phyloP scores from a whole-genome alignment of 2,329 filamentous ascomycete species.

The Colletotrichum tofieldiae region DNA sequence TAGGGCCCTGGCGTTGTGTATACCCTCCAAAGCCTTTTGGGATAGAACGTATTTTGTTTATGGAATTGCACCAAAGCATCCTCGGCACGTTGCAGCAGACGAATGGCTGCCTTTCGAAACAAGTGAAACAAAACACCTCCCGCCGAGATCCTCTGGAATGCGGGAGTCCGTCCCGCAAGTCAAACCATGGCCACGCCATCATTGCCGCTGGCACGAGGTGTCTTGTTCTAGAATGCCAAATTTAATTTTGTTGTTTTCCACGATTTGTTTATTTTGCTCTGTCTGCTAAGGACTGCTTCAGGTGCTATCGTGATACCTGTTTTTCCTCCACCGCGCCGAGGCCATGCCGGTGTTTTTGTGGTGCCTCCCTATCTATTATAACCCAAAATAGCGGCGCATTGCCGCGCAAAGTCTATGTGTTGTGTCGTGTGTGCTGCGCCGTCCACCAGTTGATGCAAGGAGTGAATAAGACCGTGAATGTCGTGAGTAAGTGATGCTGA shows the following conservation, averaged over 20 bases:
- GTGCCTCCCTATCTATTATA: slow-evolving; percentile 33
- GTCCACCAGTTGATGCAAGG: slow-evolving; percentile 41
- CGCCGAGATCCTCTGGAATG: slow-evolving; percentile 14
- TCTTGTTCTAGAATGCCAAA: slow-evolving; percentile 1
- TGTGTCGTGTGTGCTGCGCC: slow-evolving; percentile 13
- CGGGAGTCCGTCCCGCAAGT: not conserved
- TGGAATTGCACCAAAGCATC: not conserved
- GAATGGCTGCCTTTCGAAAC: not conserved
- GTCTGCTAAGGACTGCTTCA: slow-evolving; percentile 17
- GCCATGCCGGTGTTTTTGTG: not conserved
- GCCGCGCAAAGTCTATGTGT: slow-evolving; percentile 36
- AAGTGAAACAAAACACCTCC: not conserved
- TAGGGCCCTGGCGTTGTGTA: slow-evolving; percentile 5
- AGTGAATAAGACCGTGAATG: slow-evolving; percentile 43
- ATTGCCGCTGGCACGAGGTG: not conserved
- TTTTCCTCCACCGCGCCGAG: slow-evolving; percentile 9
- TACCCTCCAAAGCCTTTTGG: not conserved
- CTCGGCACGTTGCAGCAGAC: not conserved
- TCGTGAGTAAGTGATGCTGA: slow-evolving; percentile 42
- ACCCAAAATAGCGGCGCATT: slow-evolving; percentile 4
- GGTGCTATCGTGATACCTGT: not conserved
- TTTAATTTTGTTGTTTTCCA: slow-evolving; percentile 16
- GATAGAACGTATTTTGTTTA: not conserved
- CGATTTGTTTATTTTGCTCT: not conserved
- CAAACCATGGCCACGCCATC: not conserved